Evolutionary conservation across 768 basidiomycete genomes (phyloP), one percentile per base, ranked within the genome.

Genomic region (Mycena filopes): DNA sequence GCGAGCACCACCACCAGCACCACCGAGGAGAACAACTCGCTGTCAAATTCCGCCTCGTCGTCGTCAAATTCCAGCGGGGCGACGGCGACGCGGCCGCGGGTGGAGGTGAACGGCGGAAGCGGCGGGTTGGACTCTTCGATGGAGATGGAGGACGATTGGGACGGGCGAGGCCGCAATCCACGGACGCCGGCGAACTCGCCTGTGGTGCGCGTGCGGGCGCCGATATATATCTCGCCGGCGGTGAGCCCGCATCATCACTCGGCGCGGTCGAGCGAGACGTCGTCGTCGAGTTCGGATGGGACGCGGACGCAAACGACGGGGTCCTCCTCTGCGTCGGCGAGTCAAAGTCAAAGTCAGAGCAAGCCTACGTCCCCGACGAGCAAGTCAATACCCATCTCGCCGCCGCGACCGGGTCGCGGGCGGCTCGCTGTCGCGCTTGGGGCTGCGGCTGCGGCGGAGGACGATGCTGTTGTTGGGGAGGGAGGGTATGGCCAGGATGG

Each of bases 171-270:
- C 33, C 70, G 49, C 33, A 45, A 28, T 11, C 80, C 84, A 54
- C 86, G 86, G 20, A 90, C 89, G 1, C 89, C 89, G 10, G 82
- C 87, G 20, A 90, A 88, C 70, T 89, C 89, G 29, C 89, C 89
- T 21, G 74, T 84, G 9, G 73, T 81, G 23, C 55, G 66, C 11
- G 72, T 76, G 49, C 69, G 77, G 59, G 73, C 66, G 43, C 74
- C 77, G 23, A 63, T 71, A 20, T 68, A 71, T 18, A 70, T 66
- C 28, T 51, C 68, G 7, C 29, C 47, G 20, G 43, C 60, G 23
- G 56, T 51, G 55, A 68, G 60, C 41, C 31, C 63, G 36, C 36
- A 36, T 10, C 3, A 5, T 36, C 36, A 36, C 36, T 36, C 36
- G 36, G 36, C 36, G 29, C 48, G 51, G 23, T 54, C 56, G 43